A percentile compares a stretch with the other conserved stretches of the same genome.
Evolutionary conservation across 73 alveolate species (phyloP).

Genomic region (Uronychia binucleata): DNA sequence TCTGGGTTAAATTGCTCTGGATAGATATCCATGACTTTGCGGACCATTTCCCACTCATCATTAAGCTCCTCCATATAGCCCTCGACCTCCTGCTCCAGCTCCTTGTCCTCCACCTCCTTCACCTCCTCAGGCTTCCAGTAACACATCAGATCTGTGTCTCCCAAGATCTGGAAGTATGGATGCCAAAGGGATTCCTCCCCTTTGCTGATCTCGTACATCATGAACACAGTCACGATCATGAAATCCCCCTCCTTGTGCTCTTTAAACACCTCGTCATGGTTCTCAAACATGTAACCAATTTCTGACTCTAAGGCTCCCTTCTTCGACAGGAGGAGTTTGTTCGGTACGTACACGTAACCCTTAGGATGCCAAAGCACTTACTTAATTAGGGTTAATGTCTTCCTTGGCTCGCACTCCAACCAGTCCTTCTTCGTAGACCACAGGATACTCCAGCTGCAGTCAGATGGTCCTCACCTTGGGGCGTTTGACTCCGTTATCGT

Average conservation of each 20-base stretch:
- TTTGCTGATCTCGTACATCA: slow-evolving; percentile 48
- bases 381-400: slow-evolving; percentile 13
- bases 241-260: slow-evolving; percentile 35
- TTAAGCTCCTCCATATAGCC: slow-evolving; percentile 16
- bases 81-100: slow-evolving; percentile 14
- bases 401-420: slow-evolving; percentile 38
- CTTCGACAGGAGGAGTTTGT: slow-evolving; percentile 30
- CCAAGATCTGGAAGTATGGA: slow-evolving; percentile 47
- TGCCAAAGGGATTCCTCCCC: slow-evolving; percentile 60
- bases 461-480: slow-evolving; percentile 1
- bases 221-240: slow-evolving; percentile 21
- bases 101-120: slow-evolving; percentile 27
- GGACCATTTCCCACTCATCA: slow-evolving; percentile 33
- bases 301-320: slow-evolving; percentile 53
- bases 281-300: slow-evolving; percentile 42
- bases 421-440: slow-evolving; percentile 26
- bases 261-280: slow-evolving; percentile 39
- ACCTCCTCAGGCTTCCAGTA: slow-evolving; percentile 55
- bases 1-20: slow-evolving; percentile 54
- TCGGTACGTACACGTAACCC: slow-evolving; percentile 55
- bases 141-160: slow-evolving; percentile 12
- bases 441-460: slow-evolving; percentile 31
- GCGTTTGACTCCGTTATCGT: slow-evolving; percentile 37
- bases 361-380: not conserved
- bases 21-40: slow-evolving; percentile 12